phyloP scores from a whole-genome alignment of 768 basidiomycete genomes.

The Jaapia argillacea region DNA sequence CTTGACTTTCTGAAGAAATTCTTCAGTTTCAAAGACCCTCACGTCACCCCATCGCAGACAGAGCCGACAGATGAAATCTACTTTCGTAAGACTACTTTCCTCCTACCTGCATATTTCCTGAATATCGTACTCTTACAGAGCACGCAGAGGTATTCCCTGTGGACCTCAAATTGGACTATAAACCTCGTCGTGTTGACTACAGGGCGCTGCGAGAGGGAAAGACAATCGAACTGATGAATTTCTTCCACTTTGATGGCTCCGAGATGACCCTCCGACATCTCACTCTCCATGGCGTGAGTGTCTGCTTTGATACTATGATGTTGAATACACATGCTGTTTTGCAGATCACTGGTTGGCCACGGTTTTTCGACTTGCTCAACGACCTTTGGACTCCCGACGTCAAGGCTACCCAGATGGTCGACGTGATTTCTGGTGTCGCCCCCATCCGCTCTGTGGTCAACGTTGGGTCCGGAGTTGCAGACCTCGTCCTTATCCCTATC shows the following conservation, averaged over 20 bases:
- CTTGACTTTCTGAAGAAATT: slow-evolving; percentile 97
- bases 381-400: slow-evolving; percentile 99
- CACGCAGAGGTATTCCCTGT: slow-evolving; percentile 93
- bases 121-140: slow-evolving; percentile 34
- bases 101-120: neutral
- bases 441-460: slow-evolving; percentile 97
- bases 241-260: slow-evolving; percentile 98
- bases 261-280: slow-evolving; percentile 97
- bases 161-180: slow-evolving; percentile 94
- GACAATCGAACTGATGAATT: slow-evolving; percentile 98
- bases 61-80: slow-evolving; percentile 43
- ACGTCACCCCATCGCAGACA: slow-evolving; percentile 27
- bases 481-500: slow-evolving; percentile 90
- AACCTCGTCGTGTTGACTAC: slow-evolving; percentile 95
- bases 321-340: slow-evolving; percentile 4
- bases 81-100: slow-evolving; percentile 46
- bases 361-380: slow-evolving; percentile 85
- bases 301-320: neutral
- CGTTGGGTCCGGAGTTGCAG: slow-evolving; percentile 93
- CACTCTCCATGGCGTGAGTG: slow-evolving; percentile 78
- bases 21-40: slow-evolving; percentile 74
- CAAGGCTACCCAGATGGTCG: slow-evolving; percentile 94
- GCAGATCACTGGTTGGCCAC: slow-evolving; percentile 89
- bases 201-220: slow-evolving; percentile 80
- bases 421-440: slow-evolving; percentile 92